Evolutionary conservation across 768 basidiomycete genomes (phyloP).

Genomic region (Naganishia vishniacii): DNA sequence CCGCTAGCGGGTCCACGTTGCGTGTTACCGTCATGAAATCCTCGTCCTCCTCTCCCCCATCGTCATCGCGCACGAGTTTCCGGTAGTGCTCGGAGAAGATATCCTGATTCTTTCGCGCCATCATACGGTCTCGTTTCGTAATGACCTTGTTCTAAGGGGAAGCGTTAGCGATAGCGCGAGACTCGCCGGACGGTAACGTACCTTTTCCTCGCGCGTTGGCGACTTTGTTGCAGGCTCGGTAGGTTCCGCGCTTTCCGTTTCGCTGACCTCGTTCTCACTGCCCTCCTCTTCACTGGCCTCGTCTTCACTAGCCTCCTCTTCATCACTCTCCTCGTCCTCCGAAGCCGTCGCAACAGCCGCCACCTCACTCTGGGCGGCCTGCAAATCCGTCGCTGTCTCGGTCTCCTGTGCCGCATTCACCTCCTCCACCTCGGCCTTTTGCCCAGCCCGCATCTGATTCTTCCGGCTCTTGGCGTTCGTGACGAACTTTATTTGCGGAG

Average conservation of each 20-base stretch:
- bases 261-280: constrained; percentile 25
- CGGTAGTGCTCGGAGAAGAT: constrained; percentile 84
- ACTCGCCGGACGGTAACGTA: not conserved
- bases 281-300: constrained; percentile 27
- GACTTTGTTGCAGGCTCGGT: constrained; percentile 23
- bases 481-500: constrained; percentile 89
- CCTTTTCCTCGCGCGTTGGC: not conserved
- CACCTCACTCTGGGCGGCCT: too few relatives aligned
- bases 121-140: constrained; percentile 98
- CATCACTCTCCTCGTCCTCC: constrained; percentile 27
- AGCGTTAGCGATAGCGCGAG: not conserved
- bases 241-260: constrained; percentile 21
- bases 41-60: constrained; percentile 46
- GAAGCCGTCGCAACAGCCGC: too few relatives aligned
- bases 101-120: constrained; percentile 88
- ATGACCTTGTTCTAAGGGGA: constrained; percentile 48
- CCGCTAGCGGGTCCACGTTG: constrained; percentile 69
- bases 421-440: constrained; percentile 32
- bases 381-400: constrained; percentile 37
- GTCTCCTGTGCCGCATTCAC: constrained; percentile 33
- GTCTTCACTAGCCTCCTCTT: constrained; percentile 27
- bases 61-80: constrained; percentile 71
- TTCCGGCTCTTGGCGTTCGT: constrained; percentile 64
- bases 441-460: constrained; percentile 58
- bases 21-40: constrained; percentile 93